phyloP scores from a whole-genome alignment of 2,329 filamentous ascomycete species.

The Chaetomium strumarium region DNA sequence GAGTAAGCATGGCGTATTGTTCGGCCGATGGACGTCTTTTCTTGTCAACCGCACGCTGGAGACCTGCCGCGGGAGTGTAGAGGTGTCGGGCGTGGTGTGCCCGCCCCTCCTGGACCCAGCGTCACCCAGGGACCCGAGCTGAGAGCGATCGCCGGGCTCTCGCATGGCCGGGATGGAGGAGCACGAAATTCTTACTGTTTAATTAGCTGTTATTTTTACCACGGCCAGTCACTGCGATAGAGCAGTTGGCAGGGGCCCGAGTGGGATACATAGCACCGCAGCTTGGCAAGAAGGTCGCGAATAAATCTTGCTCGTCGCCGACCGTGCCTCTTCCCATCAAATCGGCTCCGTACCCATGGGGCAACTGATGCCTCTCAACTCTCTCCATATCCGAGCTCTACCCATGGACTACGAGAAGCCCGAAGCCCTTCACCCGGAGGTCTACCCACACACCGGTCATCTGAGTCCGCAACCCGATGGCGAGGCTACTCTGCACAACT shows the following conservation, averaged over 20 bases:
- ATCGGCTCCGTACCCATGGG: background rate
- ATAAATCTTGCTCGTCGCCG: conserved; percentile 3
- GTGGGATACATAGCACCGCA: background rate
- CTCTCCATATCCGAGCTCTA: background rate
- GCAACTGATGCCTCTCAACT: background rate
- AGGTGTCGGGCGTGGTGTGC: background rate
- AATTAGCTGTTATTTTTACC: conserved; percentile 17
- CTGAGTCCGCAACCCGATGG: conserved; percentile 19
- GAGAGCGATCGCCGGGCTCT: background rate
- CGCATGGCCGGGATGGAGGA: background rate
- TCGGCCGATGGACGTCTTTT: conserved; percentile 5
- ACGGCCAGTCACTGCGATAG: conserved; percentile 2
- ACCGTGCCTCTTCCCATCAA: background rate
- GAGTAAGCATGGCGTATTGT: conserved; percentile 13
- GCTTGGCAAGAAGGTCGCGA: background rate
- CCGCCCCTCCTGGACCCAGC: background rate
- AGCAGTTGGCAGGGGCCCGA: background rate
- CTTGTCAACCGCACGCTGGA: background rate
- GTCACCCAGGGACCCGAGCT: conserved; percentile 5
- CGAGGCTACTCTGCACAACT: conserved; percentile 16
- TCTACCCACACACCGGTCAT: conserved; percentile 8
- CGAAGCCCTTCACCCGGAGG: conserved; percentile 17
- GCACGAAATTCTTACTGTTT: background rate
- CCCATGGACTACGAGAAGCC: conserved; percentile 21
- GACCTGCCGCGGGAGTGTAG: background rate